Percentiles rank a stretch among this genome's conserved stretches.
These are phyloP conservation scores for Paraurostyla sp. DNA, from an alignment of 73 alveolate species.

Conservation along the genomic window DNA sequence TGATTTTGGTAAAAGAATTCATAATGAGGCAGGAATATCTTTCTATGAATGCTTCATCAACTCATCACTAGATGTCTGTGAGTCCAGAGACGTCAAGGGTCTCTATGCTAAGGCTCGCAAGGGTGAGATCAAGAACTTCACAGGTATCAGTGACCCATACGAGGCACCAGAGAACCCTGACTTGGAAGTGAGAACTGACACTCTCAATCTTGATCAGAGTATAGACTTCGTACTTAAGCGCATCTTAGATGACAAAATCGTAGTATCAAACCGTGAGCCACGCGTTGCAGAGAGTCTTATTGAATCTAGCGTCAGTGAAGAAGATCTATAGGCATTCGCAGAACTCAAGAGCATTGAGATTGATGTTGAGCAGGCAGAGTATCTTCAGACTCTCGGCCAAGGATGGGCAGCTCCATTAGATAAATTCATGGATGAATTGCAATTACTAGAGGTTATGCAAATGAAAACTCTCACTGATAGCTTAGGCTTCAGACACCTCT, in stretches of 20 bases:
- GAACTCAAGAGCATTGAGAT: slow-evolving; percentile 41
- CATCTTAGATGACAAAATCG: slow-evolving; percentile 48
- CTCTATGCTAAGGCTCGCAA: slow-evolving; percentile 88
- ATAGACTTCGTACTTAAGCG: slow-evolving; percentile 55
- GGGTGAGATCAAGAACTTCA: slow-evolving; percentile 87
- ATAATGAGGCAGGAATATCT: slow-evolving; percentile 66
- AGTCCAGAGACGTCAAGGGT: slow-evolving; percentile 85
- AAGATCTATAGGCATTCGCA: not conserved
- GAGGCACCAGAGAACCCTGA: slow-evolving; percentile 85
- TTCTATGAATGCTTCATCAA: slow-evolving; percentile 84
- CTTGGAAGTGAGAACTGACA: slow-evolving; percentile 72
- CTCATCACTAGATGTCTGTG: slow-evolving; percentile 80
- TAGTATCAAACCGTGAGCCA: slow-evolving; percentile 24
- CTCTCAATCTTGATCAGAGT: slow-evolving; percentile 65
- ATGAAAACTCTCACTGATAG: slow-evolving; percentile 60
- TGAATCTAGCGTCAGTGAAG: slow-evolving; percentile 33
- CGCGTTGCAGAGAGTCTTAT: not conserved
- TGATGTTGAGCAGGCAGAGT: slow-evolving; percentile 71
- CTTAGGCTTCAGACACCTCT: slow-evolving; percentile 54
- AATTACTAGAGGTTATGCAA: slow-evolving; percentile 70
- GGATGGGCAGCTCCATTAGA: slow-evolving; percentile 78
- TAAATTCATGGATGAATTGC: slow-evolving; percentile 72
- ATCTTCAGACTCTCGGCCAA: slow-evolving; percentile 63
- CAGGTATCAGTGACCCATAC: slow-evolving; percentile 88
- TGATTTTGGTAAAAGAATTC: slow-evolving; percentile 75